phyloP scores from a whole-genome alignment of 2,329 filamentous ascomycete species.

The Stagonosporopsis vannaccii region DNA sequence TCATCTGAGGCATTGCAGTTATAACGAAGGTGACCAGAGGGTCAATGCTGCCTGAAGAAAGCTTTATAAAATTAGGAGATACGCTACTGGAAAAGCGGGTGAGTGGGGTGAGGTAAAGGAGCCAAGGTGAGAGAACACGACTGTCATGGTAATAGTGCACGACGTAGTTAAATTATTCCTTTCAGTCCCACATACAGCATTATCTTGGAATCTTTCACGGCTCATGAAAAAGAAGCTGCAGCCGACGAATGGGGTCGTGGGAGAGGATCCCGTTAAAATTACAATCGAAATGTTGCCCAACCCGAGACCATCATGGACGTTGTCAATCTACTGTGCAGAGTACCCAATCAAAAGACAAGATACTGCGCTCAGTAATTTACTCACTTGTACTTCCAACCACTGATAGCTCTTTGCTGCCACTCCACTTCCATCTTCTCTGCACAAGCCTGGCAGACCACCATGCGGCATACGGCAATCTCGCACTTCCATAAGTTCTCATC shows the following conservation, averaged over 20 bases:
- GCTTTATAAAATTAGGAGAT: too few species aligned
- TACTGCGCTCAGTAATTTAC: not conserved
- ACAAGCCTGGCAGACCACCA: conserved; percentile 28
- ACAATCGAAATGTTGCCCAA: not conserved
- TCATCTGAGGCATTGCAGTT: too few species aligned
- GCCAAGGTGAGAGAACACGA: not conserved
- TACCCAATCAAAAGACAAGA: not conserved
- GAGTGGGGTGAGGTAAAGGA: too few species aligned
- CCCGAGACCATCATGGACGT: not conserved
- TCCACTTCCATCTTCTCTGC: conserved; percentile 29
- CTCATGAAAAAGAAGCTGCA: too few species aligned
- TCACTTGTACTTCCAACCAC: conserved; percentile 17
- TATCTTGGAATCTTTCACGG: too few species aligned
- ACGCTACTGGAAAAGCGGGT: too few species aligned
- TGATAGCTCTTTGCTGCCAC: conserved; percentile 21
- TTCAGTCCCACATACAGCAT: too few species aligned
- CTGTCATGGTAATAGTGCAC: not conserved
- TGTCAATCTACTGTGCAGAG: not conserved
- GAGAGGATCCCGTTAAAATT: not conserved
- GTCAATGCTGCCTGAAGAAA: too few species aligned
- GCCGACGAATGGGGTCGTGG: too few species aligned
- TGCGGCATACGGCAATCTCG: conserved; percentile 27
- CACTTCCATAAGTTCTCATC: conserved; percentile 31
- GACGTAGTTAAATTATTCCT: not conserved
- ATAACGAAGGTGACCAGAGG: too few species aligned